Conservation (phyloP, 192 early-diverging fungal genomes). For the Paraglomus occultum region DNA sequence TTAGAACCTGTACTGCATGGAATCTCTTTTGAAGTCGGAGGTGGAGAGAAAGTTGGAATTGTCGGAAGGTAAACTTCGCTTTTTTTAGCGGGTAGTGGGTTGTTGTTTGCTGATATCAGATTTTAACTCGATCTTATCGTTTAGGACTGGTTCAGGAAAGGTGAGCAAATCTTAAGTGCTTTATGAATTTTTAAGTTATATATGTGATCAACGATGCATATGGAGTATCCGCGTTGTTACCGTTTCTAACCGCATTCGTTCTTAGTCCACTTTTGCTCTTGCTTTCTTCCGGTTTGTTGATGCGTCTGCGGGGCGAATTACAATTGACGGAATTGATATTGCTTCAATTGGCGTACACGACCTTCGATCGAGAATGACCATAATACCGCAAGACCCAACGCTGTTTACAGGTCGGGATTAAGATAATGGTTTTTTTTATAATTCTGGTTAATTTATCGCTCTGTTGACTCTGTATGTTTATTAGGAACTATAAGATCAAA, state of each 20-base stretch:
- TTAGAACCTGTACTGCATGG: slow-evolving; percentile 72
- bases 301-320: slow-evolving; percentile 62
- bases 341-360: slow-evolving; percentile 74
- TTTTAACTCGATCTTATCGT: neutral
- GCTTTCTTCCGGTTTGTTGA: slow-evolving; percentile 85
- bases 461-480: neutral
- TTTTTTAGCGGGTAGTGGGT: slow-evolving; percentile 38
- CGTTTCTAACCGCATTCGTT: no score
- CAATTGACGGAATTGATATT: slow-evolving; percentile 79
- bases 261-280: slow-evolving; percentile 62
- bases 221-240: no score
- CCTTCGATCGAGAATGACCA: slow-evolving; percentile 62
- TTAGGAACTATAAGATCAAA: slow-evolving; percentile 70
- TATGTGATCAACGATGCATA: slow-evolving; percentile 34
- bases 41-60: slow-evolving; percentile 81
- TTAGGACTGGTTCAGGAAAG: slow-evolving; percentile 58
- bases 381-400: slow-evolving; percentile 79
- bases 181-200: slow-evolving; percentile 14
- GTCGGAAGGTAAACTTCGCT: slow-evolving; percentile 61
- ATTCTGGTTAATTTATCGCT: neutral
- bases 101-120: slow-evolving; percentile 28
- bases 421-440: neutral
- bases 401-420: slow-evolving; percentile 43
- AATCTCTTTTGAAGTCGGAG: slow-evolving; percentile 67
- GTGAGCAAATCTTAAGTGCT: neutral